These are phyloP conservation scores for Thuja plicata DNA, from an alignment of 83 land plant species.

Conservation along the genomic window DNA sequence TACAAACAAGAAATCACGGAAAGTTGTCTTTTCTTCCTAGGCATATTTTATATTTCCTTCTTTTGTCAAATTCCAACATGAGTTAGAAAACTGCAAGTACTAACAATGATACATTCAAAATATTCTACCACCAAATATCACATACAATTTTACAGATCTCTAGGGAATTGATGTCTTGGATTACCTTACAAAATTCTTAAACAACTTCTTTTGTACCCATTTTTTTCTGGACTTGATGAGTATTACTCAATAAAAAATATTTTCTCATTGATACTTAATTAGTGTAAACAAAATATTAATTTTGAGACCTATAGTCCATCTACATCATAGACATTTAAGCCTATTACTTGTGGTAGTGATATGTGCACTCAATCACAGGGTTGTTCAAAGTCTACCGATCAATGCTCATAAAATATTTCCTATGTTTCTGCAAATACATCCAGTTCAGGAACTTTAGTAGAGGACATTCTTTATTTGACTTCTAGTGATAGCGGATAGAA, in stretches of 20 bases:
- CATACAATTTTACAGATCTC: no score
- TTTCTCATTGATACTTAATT: not conserved
- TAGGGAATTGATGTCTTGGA: no score
- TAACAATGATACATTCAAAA: not conserved
- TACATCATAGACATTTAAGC: slow-evolving; percentile 54
- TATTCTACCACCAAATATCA: no score
- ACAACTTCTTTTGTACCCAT: not conserved
- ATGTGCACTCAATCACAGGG: slow-evolving; percentile 39
- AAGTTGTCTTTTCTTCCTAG: no score
- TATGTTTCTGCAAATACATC: no score
- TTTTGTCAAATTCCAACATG: not conserved
- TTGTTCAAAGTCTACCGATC: slow-evolving; percentile 33
- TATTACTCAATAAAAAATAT: no score
- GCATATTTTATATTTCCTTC: no score
- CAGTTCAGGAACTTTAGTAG: no score
- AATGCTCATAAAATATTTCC: slow-evolving; percentile 66
- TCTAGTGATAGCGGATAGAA: no score
- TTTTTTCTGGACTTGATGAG: not conserved
- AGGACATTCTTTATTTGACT: no score
- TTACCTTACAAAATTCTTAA: no score
- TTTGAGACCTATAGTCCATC: slow-evolving; percentile 56
- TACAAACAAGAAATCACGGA: no score
- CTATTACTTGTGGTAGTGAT: slow-evolving; percentile 54
- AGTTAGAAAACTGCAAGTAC: not conserved
- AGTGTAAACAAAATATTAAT: slow-evolving; percentile 25